These are phyloP conservation scores for Silene noctiflora DNA, from an alignment of 179 eudicot genomes.

Conservation along the genomic window DNA sequence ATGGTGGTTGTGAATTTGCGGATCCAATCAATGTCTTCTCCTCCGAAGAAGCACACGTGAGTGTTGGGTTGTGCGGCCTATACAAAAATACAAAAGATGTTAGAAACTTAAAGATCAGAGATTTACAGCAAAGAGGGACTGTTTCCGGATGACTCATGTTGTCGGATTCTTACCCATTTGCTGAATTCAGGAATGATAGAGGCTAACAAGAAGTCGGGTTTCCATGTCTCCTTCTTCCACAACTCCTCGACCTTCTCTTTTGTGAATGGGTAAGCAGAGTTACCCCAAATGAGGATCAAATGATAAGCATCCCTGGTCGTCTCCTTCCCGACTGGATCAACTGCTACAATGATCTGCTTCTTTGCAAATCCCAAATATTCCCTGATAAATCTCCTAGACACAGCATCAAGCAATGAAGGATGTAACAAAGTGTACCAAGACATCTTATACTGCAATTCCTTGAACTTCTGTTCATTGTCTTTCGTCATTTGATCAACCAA, in stretches of 20 bases:
- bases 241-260: conserved; percentile 36
- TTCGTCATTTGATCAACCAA: conserved; percentile 38
- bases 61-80: conserved; percentile 6
- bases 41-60: conserved; percentile 25
- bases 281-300: conserved; percentile 72
- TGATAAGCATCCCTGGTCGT: conserved; percentile 46
- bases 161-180: conserved; percentile 42
- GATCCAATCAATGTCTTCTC: conserved; percentile 27
- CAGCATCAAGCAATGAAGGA: conserved; percentile 51
- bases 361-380: conserved; percentile 41
- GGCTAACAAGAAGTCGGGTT: conserved; percentile 53
- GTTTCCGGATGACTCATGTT: background rate
- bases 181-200: conserved; percentile 17
- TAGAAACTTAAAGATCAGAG: background rate
- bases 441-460: conserved; percentile 44
- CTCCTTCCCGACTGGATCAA: conserved; percentile 58
- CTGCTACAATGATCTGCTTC: conserved; percentile 39
- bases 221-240: conserved; percentile 59
- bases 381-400: conserved; percentile 48
- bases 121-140: background rate
- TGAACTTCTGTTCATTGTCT: conserved; percentile 32
- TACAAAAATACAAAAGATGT: background rate
- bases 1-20: conserved; percentile 17
- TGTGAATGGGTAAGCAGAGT: conserved; percentile 54
- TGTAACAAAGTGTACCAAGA: conserved; percentile 56